Evolutionary conservation across 2,329 filamentous ascomycete genomes (phyloP).

Genomic region (Cercospora sesami): DNA sequence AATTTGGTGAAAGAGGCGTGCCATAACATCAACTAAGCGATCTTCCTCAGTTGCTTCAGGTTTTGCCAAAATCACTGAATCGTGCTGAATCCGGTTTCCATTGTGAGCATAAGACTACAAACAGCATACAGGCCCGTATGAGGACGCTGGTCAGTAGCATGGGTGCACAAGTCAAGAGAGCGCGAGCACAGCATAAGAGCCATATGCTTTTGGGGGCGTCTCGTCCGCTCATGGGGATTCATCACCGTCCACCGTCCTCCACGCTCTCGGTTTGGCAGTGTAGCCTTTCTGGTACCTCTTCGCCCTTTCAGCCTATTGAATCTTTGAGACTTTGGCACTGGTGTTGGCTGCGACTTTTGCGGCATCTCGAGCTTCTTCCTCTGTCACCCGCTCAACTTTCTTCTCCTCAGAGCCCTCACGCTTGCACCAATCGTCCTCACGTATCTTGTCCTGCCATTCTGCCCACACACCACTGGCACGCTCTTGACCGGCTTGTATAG

Average conservation of each 20-base stretch:
- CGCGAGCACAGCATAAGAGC: background rate
- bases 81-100: background rate
- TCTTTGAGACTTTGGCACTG: background rate
- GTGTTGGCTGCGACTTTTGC: conserved; percentile 4
- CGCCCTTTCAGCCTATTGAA: conserved; percentile 1
- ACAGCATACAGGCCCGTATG: background rate
- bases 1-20: background rate
- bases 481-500: conserved; percentile 54
- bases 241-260: background rate
- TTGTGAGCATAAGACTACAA: background rate
- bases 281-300: conserved; percentile 4
- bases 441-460: conserved; percentile 55
- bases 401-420: background rate
- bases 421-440: conserved; percentile 58
- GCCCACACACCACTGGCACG: conserved; percentile 59
- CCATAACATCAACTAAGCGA: background rate
- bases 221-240: background rate
- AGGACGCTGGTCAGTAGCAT: background rate
- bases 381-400: background rate
- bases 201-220: background rate
- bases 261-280: background rate
- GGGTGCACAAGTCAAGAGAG: background rate
- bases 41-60: background rate
- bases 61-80: background rate
- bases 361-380: conserved; percentile 4